Conservation (phyloP, 169 alveolate genomes). For the Hammondia hammondi region DNA sequence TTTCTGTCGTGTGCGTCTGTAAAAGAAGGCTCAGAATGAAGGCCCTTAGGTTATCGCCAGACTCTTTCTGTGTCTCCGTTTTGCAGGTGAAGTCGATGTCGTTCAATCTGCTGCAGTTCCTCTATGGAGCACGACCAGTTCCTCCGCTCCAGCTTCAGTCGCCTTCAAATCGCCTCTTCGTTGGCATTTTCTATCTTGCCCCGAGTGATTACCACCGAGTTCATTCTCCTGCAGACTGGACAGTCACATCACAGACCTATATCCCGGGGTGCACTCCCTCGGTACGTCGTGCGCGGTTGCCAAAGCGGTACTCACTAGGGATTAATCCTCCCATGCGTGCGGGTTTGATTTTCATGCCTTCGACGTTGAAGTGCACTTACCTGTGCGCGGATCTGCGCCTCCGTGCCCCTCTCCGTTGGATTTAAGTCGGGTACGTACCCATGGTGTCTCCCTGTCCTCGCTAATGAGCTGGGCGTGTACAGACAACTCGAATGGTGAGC, state of each 20-base stretch:
- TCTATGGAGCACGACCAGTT: conserved; percentile 22
- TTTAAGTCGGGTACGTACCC: too few species aligned
- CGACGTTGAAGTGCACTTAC: neutral
- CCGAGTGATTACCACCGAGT: conserved; percentile 59
- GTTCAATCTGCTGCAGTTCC: conserved; percentile 21
- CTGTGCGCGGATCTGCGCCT: neutral
- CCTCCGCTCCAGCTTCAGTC: neutral
- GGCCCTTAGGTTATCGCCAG: too few species aligned
- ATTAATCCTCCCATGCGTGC: neutral
- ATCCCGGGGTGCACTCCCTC: conserved; percentile 63
- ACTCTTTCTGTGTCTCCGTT: neutral
- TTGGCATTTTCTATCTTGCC: conserved; percentile 31
- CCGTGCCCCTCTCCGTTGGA: neutral
- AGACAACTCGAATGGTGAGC: too few species aligned
- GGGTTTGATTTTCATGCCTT: neutral
- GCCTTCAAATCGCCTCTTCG: conserved; percentile 49
- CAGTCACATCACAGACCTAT: conserved; percentile 8
- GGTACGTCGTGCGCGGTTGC: neutral
- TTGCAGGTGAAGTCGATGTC: conserved; percentile 44
- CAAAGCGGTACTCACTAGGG: neutral
- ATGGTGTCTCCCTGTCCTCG: too few species aligned
- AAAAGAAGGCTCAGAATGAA: too few species aligned
- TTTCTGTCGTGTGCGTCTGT: too few species aligned
- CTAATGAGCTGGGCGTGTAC: too few species aligned
- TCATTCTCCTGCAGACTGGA: conserved; percentile 64